Evolutionary conservation across 768 basidiomycete genomes (phyloP), one percentile per base, ranked within the genome.

Genomic region (Tricholoma sp.): DNA sequence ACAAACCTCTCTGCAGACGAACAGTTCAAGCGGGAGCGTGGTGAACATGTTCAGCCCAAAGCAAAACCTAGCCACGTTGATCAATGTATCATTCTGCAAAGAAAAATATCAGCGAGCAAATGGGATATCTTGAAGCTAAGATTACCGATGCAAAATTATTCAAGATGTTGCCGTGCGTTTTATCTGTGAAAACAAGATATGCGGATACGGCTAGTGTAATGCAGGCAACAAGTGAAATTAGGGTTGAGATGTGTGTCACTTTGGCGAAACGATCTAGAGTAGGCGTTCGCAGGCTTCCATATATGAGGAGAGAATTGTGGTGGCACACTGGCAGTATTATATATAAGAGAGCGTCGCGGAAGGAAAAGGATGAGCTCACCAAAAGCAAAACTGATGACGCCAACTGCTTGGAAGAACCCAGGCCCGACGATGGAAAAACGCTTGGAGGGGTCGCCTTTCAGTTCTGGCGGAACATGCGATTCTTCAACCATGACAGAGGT

Each of bases 1-100:
- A 39, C 68, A 7, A 54, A 91, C 94, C 79, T 99, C 97, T 74
- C 97, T 83, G 67, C 97, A 99, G 22, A 99, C 97, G 68, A 98
- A 99, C 12, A 94, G 76, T 65, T 99, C 97, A 39, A 99, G 77
- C 0, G 97, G 97, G 19, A 98, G 83, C 0, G 97, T 99, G 0
- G 95, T 95, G 65, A 98, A 97, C 97, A 98, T 99, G 71, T 96
- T 97, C 61, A 94, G 70, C 10, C 94, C 94, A 67, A 95, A 94
- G 67, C 90, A 94, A 63, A 97, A 91, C 14, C 97, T 82, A 2
- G 97, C 97, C 52, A 98, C 77, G 66, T 98, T 98, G 74, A 98
- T 97, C 57, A 98, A 64, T n/a, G 86, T 83, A 65, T 96, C 91
- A 61, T 80, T 78, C 85, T 90, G 65, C 10, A 0, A 8, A 10